These are phyloP conservation scores for Cercospora sesami DNA, from an alignment of 2,329 filamentous ascomycete species.

Conservation along the genomic window DNA sequence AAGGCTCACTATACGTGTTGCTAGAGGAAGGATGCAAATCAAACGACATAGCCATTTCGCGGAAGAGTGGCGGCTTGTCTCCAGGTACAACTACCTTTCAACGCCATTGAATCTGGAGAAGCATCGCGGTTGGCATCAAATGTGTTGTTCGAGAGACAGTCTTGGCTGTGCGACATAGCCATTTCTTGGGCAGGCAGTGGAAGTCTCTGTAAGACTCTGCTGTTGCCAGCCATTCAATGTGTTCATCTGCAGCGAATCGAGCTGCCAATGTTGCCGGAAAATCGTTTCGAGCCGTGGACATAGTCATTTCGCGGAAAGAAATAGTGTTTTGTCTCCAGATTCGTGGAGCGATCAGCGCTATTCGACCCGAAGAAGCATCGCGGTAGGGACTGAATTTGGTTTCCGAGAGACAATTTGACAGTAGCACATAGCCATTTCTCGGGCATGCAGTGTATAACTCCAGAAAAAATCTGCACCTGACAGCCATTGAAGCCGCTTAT, in stretches of 20 bases:
- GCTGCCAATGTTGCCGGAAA: background rate
- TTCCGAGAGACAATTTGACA: background rate
- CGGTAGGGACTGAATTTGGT: accelerated
- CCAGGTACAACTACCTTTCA: background rate
- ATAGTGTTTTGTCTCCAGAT: background rate
- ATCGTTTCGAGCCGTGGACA: background rate
- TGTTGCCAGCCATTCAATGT: background rate
- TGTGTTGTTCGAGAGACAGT: background rate
- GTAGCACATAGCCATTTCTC: background rate
- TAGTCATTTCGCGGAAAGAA: background rate
- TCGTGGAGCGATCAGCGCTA: background rate
- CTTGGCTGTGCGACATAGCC: background rate
- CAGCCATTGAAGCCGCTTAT: background rate
- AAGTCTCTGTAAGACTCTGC: background rate
- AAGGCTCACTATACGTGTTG: background rate
- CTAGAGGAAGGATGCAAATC: background rate
- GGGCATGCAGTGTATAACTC: background rate
- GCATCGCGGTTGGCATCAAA: background rate
- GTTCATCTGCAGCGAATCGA: background rate
- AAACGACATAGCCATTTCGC: background rate
- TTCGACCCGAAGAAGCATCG: background rate
- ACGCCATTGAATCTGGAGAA: background rate
- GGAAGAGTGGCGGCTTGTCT: background rate
- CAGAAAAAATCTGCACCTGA: background rate
- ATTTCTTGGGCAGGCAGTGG: background rate